Evolutionary conservation across 495 filamentous ascomycete genomes (phyloP).

Genomic region (Daldinia grandis): DNA sequence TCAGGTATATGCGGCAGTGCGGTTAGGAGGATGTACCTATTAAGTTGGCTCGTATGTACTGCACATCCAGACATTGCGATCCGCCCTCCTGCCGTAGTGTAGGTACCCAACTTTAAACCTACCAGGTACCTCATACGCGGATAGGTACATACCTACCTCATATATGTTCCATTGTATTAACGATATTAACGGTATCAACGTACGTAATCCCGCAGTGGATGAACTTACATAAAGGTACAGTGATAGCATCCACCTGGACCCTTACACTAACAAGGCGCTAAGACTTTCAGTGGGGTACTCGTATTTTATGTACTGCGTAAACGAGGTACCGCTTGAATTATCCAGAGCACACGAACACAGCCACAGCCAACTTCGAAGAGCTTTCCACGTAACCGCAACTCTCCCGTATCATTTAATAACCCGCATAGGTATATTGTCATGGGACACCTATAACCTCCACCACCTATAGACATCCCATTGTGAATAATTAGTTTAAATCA

Average conservation of each 20-base stretch:
- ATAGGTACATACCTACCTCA: neutral
- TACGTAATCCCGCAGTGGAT: constrained; percentile 34
- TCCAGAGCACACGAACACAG: neutral
- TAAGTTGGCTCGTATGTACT: constrained; percentile 17
- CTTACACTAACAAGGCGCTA: constrained; percentile 8
- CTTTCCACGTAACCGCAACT: too few species aligned
- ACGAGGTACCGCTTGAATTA: neutral
- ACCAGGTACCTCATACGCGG: neutral
- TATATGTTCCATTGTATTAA: constrained; percentile 4
- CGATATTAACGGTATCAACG: constrained; percentile 9
- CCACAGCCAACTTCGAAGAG: constrained; percentile 6
- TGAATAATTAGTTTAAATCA: neutral
- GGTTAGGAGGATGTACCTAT: too few species aligned
- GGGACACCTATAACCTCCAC: neutral
- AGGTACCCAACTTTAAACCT: neutral
- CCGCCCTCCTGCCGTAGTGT: neutral
- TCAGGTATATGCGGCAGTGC: neutral
- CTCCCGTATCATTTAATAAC: neutral
- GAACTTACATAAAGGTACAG: neutral
- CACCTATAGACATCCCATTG: neutral
- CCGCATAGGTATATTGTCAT: neutral
- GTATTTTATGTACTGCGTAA: constrained; percentile 5
- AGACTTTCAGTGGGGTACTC: constrained; percentile 8
- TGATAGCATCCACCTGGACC: neutral
- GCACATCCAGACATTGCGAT: constrained; percentile 19